Evolutionary conservation across 2,329 filamentous ascomycete species (phyloP).

Genomic region (Pseudopyricularia cyperi): DNA sequence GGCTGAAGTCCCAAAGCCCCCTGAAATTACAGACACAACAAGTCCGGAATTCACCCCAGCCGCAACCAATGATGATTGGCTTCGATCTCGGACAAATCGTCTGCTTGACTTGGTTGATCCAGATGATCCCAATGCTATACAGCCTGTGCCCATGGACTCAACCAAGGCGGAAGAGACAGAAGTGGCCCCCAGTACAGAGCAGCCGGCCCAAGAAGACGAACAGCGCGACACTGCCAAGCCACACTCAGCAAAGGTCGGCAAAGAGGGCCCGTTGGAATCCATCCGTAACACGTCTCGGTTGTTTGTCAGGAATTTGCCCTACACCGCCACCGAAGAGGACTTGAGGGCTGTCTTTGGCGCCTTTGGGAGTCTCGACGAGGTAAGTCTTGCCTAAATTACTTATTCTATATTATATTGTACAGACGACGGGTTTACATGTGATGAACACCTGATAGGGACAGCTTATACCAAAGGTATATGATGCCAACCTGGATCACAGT

Average conservation of each 20-base stretch:
- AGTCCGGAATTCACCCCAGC: slow-evolving; percentile 10
- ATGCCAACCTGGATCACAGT: slow-evolving; percentile 78
- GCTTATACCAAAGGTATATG: slow-evolving; percentile 85
- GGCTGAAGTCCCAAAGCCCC: neutral
- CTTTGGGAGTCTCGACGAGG: slow-evolving; percentile 75
- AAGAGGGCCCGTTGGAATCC: slow-evolving; percentile 29
- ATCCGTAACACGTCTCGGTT: slow-evolving; percentile 65
- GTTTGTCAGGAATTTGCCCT: slow-evolving; percentile 83
- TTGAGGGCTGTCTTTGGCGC: slow-evolving; percentile 57
- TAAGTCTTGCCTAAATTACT: slow-evolving; percentile 36
- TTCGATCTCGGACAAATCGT: slow-evolving; percentile 77
- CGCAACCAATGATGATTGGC: slow-evolving; percentile 76
- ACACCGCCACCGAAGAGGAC: slow-evolving; percentile 64
- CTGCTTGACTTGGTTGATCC: slow-evolving; percentile 75
- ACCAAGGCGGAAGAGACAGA: neutral
- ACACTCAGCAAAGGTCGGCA: slow-evolving; percentile 9
- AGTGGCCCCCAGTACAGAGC: neutral
- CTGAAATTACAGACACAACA: neutral
- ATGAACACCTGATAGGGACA: slow-evolving; percentile 99
- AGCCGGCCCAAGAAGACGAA: neutral
- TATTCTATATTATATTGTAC: slow-evolving; percentile 7
- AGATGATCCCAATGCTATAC: slow-evolving; percentile 31
- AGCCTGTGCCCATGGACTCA: neutral
- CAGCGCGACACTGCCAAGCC: neutral
- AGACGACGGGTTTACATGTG: slow-evolving; percentile 30